Percentiles rank a stretch among this genome's conserved stretches.
These are phyloP conservation scores for Tetrahymena malaccensis DNA, from an alignment of 73 alveolate genomes.

Conservation along the genomic window DNA sequence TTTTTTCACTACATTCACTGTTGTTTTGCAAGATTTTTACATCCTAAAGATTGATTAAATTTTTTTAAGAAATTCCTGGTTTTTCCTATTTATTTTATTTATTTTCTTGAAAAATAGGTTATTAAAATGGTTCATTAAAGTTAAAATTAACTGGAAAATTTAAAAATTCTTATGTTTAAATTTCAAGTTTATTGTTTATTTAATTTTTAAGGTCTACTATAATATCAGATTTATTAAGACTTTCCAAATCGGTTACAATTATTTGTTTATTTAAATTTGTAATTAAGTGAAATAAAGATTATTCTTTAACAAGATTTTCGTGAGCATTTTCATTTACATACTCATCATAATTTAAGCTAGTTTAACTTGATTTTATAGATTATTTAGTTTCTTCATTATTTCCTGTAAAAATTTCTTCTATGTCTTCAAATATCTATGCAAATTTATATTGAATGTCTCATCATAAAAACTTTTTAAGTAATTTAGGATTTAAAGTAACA, in stretches of 20 bases:
- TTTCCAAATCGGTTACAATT: background rate
- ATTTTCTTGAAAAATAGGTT: background rate
- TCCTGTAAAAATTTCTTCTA: too few relatives aligned
- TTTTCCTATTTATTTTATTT: too few relatives aligned
- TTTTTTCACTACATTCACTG: too few relatives aligned
- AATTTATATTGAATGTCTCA: too few relatives aligned
- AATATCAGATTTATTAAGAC: too few relatives aligned
- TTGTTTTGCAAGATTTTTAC: too few relatives aligned
- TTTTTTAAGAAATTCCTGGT: too few relatives aligned
- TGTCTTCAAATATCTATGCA: background rate
- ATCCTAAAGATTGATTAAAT: too few relatives aligned
- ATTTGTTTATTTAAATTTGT: background rate
- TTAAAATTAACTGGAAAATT: too few relatives aligned
- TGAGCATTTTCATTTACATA: background rate
- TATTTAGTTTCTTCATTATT: background rate
- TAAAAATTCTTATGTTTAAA: background rate
- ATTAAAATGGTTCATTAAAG: background rate
- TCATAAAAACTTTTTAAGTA: too few relatives aligned
- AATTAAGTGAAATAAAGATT: background rate
- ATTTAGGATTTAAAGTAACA: too few relatives aligned
- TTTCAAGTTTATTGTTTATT: too few relatives aligned
- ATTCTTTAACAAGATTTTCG: background rate
- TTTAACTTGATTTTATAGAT: background rate
- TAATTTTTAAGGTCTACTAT: background rate
- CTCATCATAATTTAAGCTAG: background rate